A percentile compares a stretch with the other conserved stretches of the same genome.
phyloP scores from a whole-genome alignment of 441 rosid genomes.

The Cnidoscolus chayamansa region DNA sequence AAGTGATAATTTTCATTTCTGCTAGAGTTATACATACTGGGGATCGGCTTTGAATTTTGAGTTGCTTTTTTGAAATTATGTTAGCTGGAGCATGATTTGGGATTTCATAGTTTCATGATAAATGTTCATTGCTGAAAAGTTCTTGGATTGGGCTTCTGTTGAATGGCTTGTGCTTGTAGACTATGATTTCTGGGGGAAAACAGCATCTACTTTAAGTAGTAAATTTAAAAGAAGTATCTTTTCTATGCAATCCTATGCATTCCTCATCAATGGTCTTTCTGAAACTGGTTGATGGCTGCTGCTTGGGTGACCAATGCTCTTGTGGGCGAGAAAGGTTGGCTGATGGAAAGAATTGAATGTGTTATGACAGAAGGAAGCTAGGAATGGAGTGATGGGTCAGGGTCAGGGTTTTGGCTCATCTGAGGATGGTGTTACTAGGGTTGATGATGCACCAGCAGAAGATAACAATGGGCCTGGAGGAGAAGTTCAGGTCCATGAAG shows the following conservation, averaged over 20 bases:
- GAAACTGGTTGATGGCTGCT: conserved; percentile 10
- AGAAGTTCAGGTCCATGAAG: too few relatives aligned
- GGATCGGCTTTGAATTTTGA: not conserved
- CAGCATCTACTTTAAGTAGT: not conserved
- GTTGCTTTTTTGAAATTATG: too few relatives aligned
- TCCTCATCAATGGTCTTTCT: not conserved
- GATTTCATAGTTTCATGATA: too few relatives aligned
- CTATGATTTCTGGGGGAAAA: not conserved
- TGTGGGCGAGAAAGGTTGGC: not conserved
- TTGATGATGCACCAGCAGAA: too few relatives aligned
- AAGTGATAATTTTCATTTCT: too few relatives aligned
- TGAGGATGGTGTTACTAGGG: too few relatives aligned
- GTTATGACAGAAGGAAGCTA: not conserved
- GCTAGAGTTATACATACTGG: not conserved
- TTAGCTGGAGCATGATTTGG: too few relatives aligned
- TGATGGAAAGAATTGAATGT: not conserved
- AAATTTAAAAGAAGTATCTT: not conserved
- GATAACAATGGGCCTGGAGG: too few relatives aligned
- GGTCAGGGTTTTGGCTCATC: too few relatives aligned
- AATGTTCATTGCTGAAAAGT: not conserved
- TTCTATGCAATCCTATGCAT: not conserved
- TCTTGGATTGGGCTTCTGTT: not conserved
- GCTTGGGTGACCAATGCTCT: not conserved
- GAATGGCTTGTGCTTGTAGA: not conserved
- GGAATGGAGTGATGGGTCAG: too few relatives aligned